Percentiles rank a stretch among this genome's conserved stretches.
Evolutionary conservation across 208 protist genomes (phyloP).

Genomic region (Giardia muris): DNA sequence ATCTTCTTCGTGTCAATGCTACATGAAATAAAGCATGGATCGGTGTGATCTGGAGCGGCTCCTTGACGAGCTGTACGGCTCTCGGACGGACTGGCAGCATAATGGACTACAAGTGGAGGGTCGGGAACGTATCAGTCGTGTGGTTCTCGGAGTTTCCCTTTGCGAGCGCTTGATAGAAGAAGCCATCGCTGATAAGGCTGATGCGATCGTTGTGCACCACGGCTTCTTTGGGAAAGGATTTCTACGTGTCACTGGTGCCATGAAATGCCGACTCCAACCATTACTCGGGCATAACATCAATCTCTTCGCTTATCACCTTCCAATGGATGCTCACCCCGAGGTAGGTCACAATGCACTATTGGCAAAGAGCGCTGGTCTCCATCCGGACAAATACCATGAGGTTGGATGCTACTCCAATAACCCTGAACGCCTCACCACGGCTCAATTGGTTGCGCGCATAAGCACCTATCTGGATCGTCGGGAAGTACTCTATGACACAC

Average conservation of each 20-base stretch:
- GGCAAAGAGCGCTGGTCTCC: background rate
- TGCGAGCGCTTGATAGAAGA: background rate
- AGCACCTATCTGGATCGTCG: background rate
- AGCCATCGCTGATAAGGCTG: background rate
- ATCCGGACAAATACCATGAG: too few species aligned
- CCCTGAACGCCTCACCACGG: background rate
- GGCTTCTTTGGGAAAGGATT: slow-evolving; percentile 21
- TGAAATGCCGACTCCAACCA: background rate
- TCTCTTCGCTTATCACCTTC: slow-evolving; percentile 23
- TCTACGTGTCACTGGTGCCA: background rate
- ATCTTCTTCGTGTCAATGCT: too few species aligned
- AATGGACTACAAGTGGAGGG: slow-evolving; percentile 25
- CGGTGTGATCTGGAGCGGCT: background rate
- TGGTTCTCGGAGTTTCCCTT: background rate
- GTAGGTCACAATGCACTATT: slow-evolving; percentile 22
- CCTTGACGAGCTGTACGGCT: background rate
- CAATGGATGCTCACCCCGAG: background rate
- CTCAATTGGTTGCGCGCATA: background rate
- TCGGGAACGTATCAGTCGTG: background rate
- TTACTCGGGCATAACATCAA: background rate
- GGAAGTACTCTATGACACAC: background rate
- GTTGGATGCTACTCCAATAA: background rate
- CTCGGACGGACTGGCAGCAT: background rate
- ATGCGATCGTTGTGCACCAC: slow-evolving; percentile 25
- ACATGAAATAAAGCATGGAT: too few species aligned